These are phyloP conservation scores for Posidonia oceanica DNA, from an alignment of 116 monocot genomes.

Conservation along the genomic window DNA sequence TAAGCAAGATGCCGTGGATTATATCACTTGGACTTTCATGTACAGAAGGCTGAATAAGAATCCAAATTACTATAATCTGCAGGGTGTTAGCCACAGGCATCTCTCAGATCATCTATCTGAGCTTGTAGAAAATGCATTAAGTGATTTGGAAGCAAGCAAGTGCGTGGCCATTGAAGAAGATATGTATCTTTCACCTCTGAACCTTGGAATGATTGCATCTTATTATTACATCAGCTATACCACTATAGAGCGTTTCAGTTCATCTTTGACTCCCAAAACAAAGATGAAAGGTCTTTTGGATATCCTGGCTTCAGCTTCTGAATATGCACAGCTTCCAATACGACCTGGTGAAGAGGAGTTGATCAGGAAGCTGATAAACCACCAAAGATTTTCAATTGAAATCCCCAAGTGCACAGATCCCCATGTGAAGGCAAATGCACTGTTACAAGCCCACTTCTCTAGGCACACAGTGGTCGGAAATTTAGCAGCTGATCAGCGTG, in stretches of 20 bases:
- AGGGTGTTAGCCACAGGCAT: slow-evolving; percentile 94
- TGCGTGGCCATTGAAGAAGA: slow-evolving; percentile 88
- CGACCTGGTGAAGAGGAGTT: slow-evolving; percentile 89
- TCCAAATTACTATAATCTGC: slow-evolving; percentile 95
- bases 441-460: slow-evolving; percentile 88
- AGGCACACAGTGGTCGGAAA: slow-evolving; percentile 75
- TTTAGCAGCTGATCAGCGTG: slow-evolving; percentile 72
- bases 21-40: slow-evolving; percentile 63
- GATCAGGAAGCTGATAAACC: slow-evolving; percentile 71
- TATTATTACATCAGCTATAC: slow-evolving; percentile 95
- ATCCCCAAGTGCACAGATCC: slow-evolving; percentile 77
- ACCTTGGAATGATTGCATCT: slow-evolving; percentile 90
- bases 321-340: slow-evolving; percentile 80
- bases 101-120: slow-evolving; percentile 95
- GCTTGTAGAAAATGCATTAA: slow-evolving; percentile 60
- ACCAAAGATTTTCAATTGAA: slow-evolving; percentile 87
- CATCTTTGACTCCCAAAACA: slow-evolving; percentile 60
- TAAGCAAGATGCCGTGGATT: slow-evolving; percentile 27
- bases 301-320: slow-evolving; percentile 79
- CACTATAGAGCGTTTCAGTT: slow-evolving; percentile 81
- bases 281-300: slow-evolving; percentile 90
- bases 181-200: slow-evolving; percentile 80
- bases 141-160: slow-evolving; percentile 82
- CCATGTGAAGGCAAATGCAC: slow-evolving; percentile 88
- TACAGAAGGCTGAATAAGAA: slow-evolving; percentile 87